phyloP scores from a whole-genome alignment of 2,329 filamentous ascomycete genomes.

The Paecilomyces sp. region DNA sequence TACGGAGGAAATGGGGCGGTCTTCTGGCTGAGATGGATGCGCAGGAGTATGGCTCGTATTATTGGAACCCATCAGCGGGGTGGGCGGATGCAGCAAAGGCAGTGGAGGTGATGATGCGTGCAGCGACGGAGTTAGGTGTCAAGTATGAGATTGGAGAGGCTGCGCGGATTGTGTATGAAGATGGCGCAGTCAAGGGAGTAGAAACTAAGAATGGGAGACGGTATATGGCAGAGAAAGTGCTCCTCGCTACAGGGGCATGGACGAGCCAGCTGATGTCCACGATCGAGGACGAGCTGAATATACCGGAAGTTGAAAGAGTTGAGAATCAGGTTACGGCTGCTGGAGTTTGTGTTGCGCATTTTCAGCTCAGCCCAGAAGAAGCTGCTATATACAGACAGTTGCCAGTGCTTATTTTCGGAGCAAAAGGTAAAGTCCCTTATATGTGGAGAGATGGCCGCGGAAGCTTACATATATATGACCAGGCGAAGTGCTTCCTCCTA shows the following conservation, averaged over 20 bases:
- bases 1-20: constrained; percentile 34
- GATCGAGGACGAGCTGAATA: constrained; percentile 35
- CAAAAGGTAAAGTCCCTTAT: constrained; percentile 18
- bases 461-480: neutral
- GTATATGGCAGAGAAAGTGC: constrained; percentile 46
- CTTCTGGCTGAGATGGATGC: constrained; percentile 31
- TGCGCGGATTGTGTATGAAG: constrained; percentile 35
- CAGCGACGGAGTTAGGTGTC: constrained; percentile 39
- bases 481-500: constrained; percentile 43
- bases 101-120: constrained; percentile 37
- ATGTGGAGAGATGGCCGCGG: neutral
- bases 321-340: constrained; percentile 52
- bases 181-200: constrained; percentile 38
- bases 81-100: constrained; percentile 48
- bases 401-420: constrained; percentile 48
- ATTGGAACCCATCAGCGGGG: constrained; percentile 46
- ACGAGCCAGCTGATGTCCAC: constrained; percentile 49
- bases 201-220: constrained; percentile 39
- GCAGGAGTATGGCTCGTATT: constrained; percentile 33
- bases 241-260: constrained; percentile 52
- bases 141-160: constrained; percentile 39
- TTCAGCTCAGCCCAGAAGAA: constrained; percentile 45
- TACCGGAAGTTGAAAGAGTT: constrained; percentile 42
- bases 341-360: constrained; percentile 54
- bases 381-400: constrained; percentile 42